Percentiles rank a stretch among this genome's conserved stretches.
These are phyloP conservation scores for Colletotrichum sp. DNA, from an alignment of 2,329 filamentous ascomycete genomes.

Conservation along the genomic window DNA sequence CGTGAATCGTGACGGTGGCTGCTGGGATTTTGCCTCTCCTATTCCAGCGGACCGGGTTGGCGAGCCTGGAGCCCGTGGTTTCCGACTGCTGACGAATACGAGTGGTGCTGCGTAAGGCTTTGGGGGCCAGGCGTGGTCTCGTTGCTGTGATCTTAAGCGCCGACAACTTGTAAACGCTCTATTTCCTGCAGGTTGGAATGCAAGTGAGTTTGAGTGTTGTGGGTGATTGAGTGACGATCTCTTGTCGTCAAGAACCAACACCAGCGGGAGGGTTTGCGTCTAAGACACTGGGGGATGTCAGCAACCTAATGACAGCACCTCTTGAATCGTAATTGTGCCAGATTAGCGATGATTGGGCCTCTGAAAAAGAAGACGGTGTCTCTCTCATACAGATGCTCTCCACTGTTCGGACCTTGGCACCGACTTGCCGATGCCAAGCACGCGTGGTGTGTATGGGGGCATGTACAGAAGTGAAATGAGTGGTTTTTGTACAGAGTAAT, in stretches of 20 bases:
- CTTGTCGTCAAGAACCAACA: background rate
- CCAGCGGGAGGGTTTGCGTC: background rate
- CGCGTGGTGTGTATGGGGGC: background rate
- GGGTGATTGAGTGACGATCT: background rate
- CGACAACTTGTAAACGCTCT: background rate
- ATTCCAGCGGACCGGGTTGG: background rate
- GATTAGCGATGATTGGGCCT: background rate
- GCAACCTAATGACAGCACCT: background rate
- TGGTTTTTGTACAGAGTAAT: background rate
- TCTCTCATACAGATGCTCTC: background rate
- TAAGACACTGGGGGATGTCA: background rate
- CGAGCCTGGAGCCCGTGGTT: background rate
- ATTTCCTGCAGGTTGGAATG: background rate
- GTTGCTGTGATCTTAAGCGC: background rate
- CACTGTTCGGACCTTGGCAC: background rate
- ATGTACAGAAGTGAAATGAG: background rate
- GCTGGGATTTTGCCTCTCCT: background rate
- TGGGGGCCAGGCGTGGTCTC: background rate
- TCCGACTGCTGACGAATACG: background rate
- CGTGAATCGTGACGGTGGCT: background rate
- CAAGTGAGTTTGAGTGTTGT: background rate
- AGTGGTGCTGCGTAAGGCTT: background rate
- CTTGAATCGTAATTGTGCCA: background rate
- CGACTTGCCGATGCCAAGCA: background rate
- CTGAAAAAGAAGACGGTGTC: background rate